These are phyloP conservation scores for Cercospora beticola DNA, from an alignment of 2,329 filamentous ascomycete species.

Conservation along the genomic window DNA sequence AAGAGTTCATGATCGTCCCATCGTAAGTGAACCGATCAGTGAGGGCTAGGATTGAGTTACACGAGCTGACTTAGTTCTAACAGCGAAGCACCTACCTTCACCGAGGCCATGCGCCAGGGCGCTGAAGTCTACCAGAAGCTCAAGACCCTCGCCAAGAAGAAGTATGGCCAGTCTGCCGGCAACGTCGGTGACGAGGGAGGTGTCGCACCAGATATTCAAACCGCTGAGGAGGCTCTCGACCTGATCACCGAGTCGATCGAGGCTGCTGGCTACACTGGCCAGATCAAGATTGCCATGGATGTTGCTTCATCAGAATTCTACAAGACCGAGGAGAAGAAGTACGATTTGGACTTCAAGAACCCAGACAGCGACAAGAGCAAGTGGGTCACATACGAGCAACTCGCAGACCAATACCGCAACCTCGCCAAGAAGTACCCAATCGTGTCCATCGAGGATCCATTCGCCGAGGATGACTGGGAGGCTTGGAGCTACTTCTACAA, in stretches of 20 bases:
- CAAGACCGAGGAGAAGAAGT: conserved; percentile 94
- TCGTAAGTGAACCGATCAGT: conserved; percentile 37
- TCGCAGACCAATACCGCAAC: conserved; percentile 80
- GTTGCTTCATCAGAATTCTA: conserved; percentile 99
- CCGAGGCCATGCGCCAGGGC: conserved; percentile 93
- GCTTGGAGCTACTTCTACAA: conserved; percentile 99
- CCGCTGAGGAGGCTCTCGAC: conserved; percentile 91
- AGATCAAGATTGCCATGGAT: conserved; percentile 98
- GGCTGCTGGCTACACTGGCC: conserved; percentile 89
- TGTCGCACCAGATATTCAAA: conserved; percentile 98
- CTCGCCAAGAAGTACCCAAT: conserved; percentile 96
- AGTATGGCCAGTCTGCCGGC: conserved; percentile 97
- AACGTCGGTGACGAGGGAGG: conserved; percentile 99
- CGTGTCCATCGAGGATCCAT: conserved; percentile 97
- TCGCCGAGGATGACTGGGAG: conserved; percentile 99
- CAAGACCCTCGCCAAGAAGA: conserved; percentile 97
- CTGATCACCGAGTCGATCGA: conserved; percentile 94
- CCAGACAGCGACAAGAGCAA: conserved; percentile 91
- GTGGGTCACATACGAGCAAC: conserved; percentile 98
- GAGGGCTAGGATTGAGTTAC: not conserved
- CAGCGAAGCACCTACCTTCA: conserved; percentile 73
- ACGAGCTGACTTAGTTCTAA: conserved; percentile 23
- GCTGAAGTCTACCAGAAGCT: conserved; percentile 98
- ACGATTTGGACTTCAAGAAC: conserved; percentile 99
- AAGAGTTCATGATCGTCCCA: conserved; percentile 58